Evolutionary conservation across 2,329 filamentous ascomycete species (phyloP), one percentile per base, ranked within the genome.

Genomic region (Claviceps sorghi): DNA sequence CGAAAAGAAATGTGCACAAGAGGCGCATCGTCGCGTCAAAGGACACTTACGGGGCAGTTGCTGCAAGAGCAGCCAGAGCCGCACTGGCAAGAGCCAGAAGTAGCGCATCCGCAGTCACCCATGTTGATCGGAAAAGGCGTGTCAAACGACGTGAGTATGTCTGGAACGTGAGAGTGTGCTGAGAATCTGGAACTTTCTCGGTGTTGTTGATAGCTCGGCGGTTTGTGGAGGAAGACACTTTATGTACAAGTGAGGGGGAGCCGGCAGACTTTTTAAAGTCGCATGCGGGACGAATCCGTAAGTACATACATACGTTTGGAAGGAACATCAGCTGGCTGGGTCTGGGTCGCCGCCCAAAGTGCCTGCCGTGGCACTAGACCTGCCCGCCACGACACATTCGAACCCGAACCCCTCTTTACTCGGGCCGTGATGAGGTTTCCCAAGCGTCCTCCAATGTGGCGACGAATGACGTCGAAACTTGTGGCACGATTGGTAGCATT

Each of bases 51-150:
- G 58, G 69, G 69, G 68, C 70, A 72, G 61, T 62, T 63, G 47
- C 61, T 57, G 58, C 70, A 72, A 57, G 68, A 65, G 69, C 70
- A 72, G 63, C 57, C 43, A 32, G 63, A 60, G 59, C 70, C 70
- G 62, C 70, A 72, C 61, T 61, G 60, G 61, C 70, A 72, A 51
- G 65, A 60, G 58, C 69, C 70, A 55, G 68, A 65, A 50, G 64
- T 58, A 58, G 67, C 59, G 57, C 70, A 72, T 60, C 69, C 69
- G 58, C 68, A 72, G 60, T 64, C 68, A 55, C 62, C 62, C 70
- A 72, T 72, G 58, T 55, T 71, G 62, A 63, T 10, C 32, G 48
- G 13, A 46, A 51, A 46, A 44, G 43, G 51, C 21, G 19, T 22
- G 19, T 21, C 40, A 21, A 10, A 34, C 2, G 8, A 34, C 11